Base-by-base conservation (phyloP, 2,329 filamentous ascomycete genomes). In the Chaetomiaceae sp. region DNA sequence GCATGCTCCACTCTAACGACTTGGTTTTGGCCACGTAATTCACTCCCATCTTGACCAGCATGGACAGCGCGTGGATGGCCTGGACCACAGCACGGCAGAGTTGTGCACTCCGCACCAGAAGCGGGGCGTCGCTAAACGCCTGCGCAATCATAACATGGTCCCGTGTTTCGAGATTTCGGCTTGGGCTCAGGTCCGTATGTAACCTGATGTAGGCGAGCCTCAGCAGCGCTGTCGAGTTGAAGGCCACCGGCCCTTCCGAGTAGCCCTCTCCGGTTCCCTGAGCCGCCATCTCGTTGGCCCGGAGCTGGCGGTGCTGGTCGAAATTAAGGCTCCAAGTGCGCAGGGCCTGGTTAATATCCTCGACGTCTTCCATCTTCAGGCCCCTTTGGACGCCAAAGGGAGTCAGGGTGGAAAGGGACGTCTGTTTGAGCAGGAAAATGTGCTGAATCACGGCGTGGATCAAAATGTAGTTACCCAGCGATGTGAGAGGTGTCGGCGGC, bases 381-480 rank as follows among this genome's bases (percentile, higher is more conserved):
- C 73, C 75, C 23, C 76, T 68, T 31, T 77, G 73, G 2, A 71
- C 66, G 17, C 76, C 76, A 48, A 76, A 79, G 1, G 73, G 70
- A 2, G 74, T 70, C 0, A 73, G 68, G 2, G 71, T 66, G 2
- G 73, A 72, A 43, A 82, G 74, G 0, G 76, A 79, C 0, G 79
- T 81, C 60, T 85, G 80, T 58, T 85, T 85, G 19, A 86, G 65
- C 33, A 87, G 72, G 63, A 84, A 88, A 14, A 89, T 83, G 55
- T 87, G 83, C 59, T 89, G 85, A 10, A 88, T 76, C 20, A 89
- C 65, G 3, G 83, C 84, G 60, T 88, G 84, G 3, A 89, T 84
- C 30, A 89, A 71, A 7, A 87, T 77, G 57, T 89, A 87, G 59
- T 85, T 85, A 1, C 84, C 85, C 6, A 86, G 66, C 0, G 81